phyloP scores from a whole-genome alignment of 2,329 filamentous ascomycete genomes.

The Microthyrium microscopicum region DNA sequence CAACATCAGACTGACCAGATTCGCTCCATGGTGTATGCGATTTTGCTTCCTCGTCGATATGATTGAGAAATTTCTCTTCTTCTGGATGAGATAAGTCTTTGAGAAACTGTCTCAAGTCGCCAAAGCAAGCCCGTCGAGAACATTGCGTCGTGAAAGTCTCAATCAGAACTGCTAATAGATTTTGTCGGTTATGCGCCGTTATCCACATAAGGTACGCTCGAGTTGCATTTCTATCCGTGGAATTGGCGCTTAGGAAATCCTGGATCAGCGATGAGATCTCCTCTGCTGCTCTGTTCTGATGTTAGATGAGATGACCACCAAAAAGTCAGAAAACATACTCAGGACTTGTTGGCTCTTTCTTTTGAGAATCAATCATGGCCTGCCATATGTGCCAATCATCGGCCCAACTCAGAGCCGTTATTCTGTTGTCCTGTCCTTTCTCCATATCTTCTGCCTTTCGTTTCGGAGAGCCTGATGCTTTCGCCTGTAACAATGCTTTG shows the following conservation, averaged over 20 bases:
- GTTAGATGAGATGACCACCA: no score
- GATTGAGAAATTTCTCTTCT: background rate
- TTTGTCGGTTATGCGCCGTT: conserved; percentile 1
- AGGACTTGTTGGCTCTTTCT: no score
- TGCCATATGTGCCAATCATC: conserved; percentile 6
- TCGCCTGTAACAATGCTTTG: background rate
- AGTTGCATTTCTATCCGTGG: conserved; percentile 4
- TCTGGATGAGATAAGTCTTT: conserved; percentile 1
- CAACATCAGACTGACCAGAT: no score
- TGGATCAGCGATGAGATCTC: conserved; percentile 1
- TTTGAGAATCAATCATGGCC: background rate
- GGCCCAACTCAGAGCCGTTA: conserved; percentile 3
- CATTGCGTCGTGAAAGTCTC: conserved; percentile 2
- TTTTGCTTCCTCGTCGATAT: background rate
- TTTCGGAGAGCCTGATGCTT: no score
- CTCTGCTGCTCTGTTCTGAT: background rate
- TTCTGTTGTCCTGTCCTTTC: background rate
- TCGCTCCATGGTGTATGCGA: no score
- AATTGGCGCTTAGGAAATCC: conserved; percentile 1
- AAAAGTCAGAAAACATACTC: no score
- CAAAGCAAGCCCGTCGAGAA: conserved; percentile 4
- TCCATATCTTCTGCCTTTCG: conserved; percentile 1
- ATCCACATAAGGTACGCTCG: conserved; percentile 1
- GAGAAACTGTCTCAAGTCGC: conserved; percentile 3
- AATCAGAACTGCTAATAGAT: conserved; percentile 1